Evolutionary conservation across 768 basidiomycete genomes (phyloP), one percentile per base, ranked within the genome.

Genomic region (Psilocybe azurescens): DNA sequence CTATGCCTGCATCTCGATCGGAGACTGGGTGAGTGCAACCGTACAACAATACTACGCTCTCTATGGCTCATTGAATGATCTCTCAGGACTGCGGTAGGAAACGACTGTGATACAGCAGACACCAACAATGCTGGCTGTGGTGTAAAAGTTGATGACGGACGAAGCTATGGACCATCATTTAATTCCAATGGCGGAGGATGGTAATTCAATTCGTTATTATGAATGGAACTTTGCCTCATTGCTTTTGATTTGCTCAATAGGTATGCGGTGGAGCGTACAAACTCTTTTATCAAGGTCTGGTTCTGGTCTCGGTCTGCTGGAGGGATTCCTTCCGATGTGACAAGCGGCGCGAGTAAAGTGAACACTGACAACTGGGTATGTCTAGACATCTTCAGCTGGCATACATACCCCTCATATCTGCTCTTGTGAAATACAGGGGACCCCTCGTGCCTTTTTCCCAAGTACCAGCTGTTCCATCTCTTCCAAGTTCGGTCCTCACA

Each of bases 221-320:
- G 16, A 29, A n/a, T 30, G 56, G 44, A 3, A 32, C 8, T 24
- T 8, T 30, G 11, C 6, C 18, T 14, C 28, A 49, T 32, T 2
- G 44, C 14, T 47, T 10, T 18, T 33, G 3, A 5, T n/a, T 16
- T 28, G n/a, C 18, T 10, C 38, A 28, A 64, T 20, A 89, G 85
- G 83, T 89, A 80, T 71, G 89, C 88, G 0, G 77, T 89, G 68
- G 87, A 89, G 69, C 81, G 88, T 38, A 88, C 87, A 0, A 63
- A 72, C 24, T 67, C 69, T 3, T 84, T 79, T 69, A 85, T 91
- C 69, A 88, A 87, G 63, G 78, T 90, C 51, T 92, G 86, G 85
- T 91, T 89, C 75, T 92, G 88, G 88, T 78, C 86, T 0, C 79
- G 87, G 47, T 75, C 73, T 52, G 80, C 73, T 41, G 72, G 78